Percentiles rank a stretch among this genome's conserved stretches.
These are phyloP conservation scores for Malus sylvestris DNA, from an alignment of 306 rosid genomes.

Conservation along the genomic window DNA sequence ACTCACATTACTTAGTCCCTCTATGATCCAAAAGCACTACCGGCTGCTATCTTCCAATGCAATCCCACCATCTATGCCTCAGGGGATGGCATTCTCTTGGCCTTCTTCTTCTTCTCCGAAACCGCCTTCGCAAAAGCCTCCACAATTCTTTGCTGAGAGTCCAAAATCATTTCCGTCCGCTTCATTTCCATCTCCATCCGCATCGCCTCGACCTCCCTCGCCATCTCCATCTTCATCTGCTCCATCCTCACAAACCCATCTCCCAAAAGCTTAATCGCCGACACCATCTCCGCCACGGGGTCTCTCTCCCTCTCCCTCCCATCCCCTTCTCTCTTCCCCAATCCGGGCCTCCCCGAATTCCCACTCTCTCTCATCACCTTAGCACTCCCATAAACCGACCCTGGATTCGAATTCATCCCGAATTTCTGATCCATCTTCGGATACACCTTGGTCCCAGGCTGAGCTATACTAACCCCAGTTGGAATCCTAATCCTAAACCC, in stretches of 20 bases:
- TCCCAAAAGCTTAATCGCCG: slow-evolving; percentile 73
- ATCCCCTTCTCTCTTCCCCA: slow-evolving; percentile 34
- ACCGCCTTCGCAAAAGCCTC: slow-evolving; percentile 83
- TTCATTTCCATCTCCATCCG: slow-evolving; percentile 98
- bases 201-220: slow-evolving; percentile 74
- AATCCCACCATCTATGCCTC: slow-evolving; percentile 25
- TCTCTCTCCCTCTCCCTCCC: slow-evolving; percentile 43
- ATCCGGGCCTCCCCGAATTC: slow-evolving; percentile 20
- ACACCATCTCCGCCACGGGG: slow-evolving; percentile 60
- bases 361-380: slow-evolving; percentile 49
- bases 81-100: slow-evolving; percentile 51
- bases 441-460: slow-evolving; percentile 49
- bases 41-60: not conserved
- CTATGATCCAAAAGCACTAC: not conserved
- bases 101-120: slow-evolving; percentile 70
- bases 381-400: slow-evolving; percentile 24
- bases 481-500: slow-evolving; percentile 82
- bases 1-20: not conserved
- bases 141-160: slow-evolving; percentile 81
- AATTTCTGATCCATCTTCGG: slow-evolving; percentile 39
- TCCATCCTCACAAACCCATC: slow-evolving; percentile 96
- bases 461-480: slow-evolving; percentile 61
- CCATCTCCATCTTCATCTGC: slow-evolving; percentile 98
- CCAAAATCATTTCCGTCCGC: slow-evolving; percentile 85
- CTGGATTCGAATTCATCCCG: slow-evolving; percentile 32